Base-by-base conservation (phyloP, 768 basidiomycete species). In the Chalciporus piperatus region DNA sequence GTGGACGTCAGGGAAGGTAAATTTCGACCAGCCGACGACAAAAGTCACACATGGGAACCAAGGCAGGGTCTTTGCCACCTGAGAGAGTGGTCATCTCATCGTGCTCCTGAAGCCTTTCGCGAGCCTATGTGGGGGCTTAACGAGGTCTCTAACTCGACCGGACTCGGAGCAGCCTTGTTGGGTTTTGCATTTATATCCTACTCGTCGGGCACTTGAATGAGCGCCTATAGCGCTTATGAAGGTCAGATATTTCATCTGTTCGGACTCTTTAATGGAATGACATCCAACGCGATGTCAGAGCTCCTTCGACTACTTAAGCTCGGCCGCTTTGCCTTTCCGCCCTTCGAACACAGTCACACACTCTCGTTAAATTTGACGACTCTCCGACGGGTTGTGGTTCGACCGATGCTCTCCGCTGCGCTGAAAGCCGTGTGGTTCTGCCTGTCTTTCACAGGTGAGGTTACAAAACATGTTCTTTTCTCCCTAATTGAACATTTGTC, bases 381-480 rank as follows among this genome's bases (percentile, higher is more conserved):
- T 38, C 25, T 37, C 41, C 37, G 7, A 41, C 20, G 11, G 41
- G 25, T 41, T 25, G 30, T 39, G 25, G 12, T 35, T 37, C 35
- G 16, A 44, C 41, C 33, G 28, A 85, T 85, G 83, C 74, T 84
- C 32, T 72, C 80, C 19, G 78, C 76, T 48, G 72, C 75, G 43
- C 71, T 85, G 48, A 85, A 79, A 69, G 68, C 78, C 38, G 69
- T 70, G 41, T 86, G 83, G 82, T 82, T 82, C 56, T 69, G 72
- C 56, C 71, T 86, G 17, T 83, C 83, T 13, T 56, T 81, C 17
- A 69, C 75, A 58, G 82, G 83, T 82, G 62, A 52, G 60, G 43
- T 27, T 38, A 28, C 6, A 23, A 25, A 28, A n/a, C n/a, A 37
- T 28, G 12, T 41, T 19, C 11, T 19, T 23, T 23, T 33, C 13